Percentiles rank a stretch among this genome's conserved stretches.
phyloP scores from a whole-genome alignment of 495 filamentous ascomycete genomes.

The Rhypophila decipiens region DNA sequence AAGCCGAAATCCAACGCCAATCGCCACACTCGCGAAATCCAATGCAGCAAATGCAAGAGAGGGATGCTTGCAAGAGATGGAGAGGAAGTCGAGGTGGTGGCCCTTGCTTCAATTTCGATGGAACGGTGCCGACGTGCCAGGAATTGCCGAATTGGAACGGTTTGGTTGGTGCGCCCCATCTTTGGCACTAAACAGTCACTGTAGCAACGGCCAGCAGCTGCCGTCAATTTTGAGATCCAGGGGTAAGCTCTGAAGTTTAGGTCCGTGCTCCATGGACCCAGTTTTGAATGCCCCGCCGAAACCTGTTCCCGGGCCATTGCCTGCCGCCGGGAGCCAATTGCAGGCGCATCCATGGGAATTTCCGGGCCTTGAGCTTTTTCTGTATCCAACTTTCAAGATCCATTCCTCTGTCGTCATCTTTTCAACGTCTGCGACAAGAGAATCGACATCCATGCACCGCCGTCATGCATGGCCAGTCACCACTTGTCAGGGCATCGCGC shows the following conservation, averaged over 20 bases:
- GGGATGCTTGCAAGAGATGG: too few species aligned
- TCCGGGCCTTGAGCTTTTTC: not conserved
- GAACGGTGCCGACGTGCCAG: not conserved
- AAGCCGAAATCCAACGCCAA: not conserved
- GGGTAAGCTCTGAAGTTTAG: too few species aligned
- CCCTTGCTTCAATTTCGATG: not conserved
- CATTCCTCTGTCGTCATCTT: slow-evolving; percentile 1
- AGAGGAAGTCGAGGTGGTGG: slow-evolving; percentile 1
- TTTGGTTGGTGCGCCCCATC: not conserved
- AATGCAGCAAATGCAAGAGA: too few species aligned
- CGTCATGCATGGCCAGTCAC: slow-evolving; percentile 25
- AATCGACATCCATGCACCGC: slow-evolving; percentile 4
- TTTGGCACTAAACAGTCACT: not conserved
- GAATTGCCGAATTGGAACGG: too few species aligned
- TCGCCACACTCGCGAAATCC: not conserved
- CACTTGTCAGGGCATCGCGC: slow-evolving; percentile 16
- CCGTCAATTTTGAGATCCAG: too few species aligned
- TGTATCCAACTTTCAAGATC: not conserved
- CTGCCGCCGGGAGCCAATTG: too few species aligned
- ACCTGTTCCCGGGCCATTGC: too few species aligned
- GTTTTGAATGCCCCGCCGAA: too few species aligned
- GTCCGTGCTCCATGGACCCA: too few species aligned
- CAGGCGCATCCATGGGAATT: not conserved
- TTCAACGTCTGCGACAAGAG: not conserved
- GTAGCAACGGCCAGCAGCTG: not conserved